Evolutionary conservation across 2,329 filamentous ascomycete genomes (phyloP).

Genomic region (Pleomassaria siparia): DNA sequence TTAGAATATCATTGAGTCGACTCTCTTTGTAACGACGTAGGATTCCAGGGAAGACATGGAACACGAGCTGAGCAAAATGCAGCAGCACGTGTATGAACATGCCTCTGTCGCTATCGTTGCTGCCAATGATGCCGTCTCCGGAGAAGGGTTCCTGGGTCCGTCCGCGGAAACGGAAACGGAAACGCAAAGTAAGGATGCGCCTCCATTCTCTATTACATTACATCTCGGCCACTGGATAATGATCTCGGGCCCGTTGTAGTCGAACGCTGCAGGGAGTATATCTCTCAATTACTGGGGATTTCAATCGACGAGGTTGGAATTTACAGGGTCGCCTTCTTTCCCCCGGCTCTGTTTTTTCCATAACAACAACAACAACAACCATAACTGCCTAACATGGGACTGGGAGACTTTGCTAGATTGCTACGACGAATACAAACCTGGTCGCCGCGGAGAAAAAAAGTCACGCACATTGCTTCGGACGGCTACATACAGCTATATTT

Average conservation of each 20-base stretch:
- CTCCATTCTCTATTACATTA: background rate
- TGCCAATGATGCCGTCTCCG: background rate
- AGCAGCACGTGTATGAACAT: background rate
- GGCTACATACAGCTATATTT: background rate
- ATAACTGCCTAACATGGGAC: background rate
- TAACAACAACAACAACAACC: background rate
- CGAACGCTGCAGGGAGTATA: background rate
- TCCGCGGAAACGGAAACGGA: background rate
- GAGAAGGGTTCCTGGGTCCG: background rate
- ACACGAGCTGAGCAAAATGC: background rate
- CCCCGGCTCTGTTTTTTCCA: background rate
- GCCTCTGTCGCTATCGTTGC: background rate
- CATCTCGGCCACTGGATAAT: background rate
- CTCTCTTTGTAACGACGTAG: background rate
- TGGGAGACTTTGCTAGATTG: background rate
- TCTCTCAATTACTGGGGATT: background rate
- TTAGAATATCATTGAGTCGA: constrained; percentile 2
- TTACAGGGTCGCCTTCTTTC: background rate
- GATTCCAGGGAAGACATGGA: background rate
- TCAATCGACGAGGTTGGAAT: background rate
- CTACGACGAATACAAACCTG: background rate
- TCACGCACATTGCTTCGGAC: background rate
- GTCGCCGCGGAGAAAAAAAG: background rate
- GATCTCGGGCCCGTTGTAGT: background rate
- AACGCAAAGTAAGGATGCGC: background rate